Base-by-base conservation (phyloP, 2,329 filamentous ascomycete genomes). In the Pseudogymnoascus sp. region DNA sequence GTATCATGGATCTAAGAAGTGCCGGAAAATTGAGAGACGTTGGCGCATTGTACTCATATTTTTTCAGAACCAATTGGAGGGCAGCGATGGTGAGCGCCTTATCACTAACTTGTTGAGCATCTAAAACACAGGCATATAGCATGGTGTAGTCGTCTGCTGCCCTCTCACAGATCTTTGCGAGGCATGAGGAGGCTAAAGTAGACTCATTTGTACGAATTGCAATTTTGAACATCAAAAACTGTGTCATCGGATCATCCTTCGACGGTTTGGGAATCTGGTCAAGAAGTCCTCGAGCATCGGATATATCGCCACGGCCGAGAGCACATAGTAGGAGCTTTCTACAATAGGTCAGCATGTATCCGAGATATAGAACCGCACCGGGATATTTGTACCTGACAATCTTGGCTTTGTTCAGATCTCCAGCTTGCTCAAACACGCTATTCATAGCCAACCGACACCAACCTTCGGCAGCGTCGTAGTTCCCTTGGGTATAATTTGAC, bases 61-160 rank as follows among this genome's bases (percentile, higher is more conserved):
- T 82, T 28, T 84, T 78, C 12, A 88, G 74, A 1, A 91, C 76
- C 62, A 80, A 77, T 65, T 83, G 82, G 54, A 92, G 71, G 9
- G 83, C 81, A 30, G 77, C 71, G 11, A 86, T 74, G 1, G 86
- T 82, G 64, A 87, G 84, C 0, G 76, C 64, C 58, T 81, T 85
- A 63, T 90, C 83, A 0, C 85, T 84, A 0, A 77, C 76, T 64
- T 84, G 78, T 58, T 92, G 86, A 2, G 90, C 88, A 71, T 95
- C 90, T 28, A 90, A 76, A 20, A 90, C 83, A 67, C 92, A 96
- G 1, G 90, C 89, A 65, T 92, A 91, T 0, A 97, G 77, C 43
- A 91, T 82, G 12, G 85, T 84, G 18, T 78, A 76, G 35, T 86
- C 81, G 20, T 81, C 78, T 0, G 76, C 71, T 0, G 79, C 77